Base-by-base conservation (phyloP, 768 basidiomycete genomes). In the Phanerochaete carnosa region DNA sequence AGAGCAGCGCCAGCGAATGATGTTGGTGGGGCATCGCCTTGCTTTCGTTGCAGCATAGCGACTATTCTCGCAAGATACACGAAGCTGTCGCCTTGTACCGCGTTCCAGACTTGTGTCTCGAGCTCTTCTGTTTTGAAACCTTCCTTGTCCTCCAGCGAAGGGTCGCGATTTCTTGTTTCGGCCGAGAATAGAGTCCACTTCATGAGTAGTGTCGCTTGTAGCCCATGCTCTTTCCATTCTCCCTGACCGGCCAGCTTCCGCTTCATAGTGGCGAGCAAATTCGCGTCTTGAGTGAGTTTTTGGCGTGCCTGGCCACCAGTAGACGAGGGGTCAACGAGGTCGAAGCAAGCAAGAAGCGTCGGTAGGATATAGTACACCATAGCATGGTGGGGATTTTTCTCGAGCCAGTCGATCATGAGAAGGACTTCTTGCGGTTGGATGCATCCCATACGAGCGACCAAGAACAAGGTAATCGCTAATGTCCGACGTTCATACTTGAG, bases 141-240 rank as follows among this genome's bases (percentile, higher is more conserved):
- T 6, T 77, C 78, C 30, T 79, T 77, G 65, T 83, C 79, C 65
- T 90, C 88, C 37, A 94, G 72, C 3, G 80, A 78, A 1, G 84
- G 75, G 65, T 92, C 85, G 22, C 83, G 81, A 69, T 89, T 86
- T 26, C 92, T 80, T 6, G 85, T 81, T 63, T 92, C 87, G 1
- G 92, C 87, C 64, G 94, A 77, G 72, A 93, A 92, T 60, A 95
- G 78, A 0, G 93, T 89, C 92, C 93, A 95, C 68, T 92, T 92
- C 39, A 97, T 79, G n/a, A 89, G 73, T 5, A 95, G 68, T 1
- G 82, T 79, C 0, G 92, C 87, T 67, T 88, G 90, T 16, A 96
- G 73, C 1, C 86, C 85, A 1, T 79, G 74, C 22, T 89, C 86
- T 57, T 80, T 87, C 92, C 92, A 94, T 16, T 79, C 73, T 1